phyloP scores from a whole-genome alignment of 495 filamentous ascomycete species.

The Hyaloscypha bicolor region DNA sequence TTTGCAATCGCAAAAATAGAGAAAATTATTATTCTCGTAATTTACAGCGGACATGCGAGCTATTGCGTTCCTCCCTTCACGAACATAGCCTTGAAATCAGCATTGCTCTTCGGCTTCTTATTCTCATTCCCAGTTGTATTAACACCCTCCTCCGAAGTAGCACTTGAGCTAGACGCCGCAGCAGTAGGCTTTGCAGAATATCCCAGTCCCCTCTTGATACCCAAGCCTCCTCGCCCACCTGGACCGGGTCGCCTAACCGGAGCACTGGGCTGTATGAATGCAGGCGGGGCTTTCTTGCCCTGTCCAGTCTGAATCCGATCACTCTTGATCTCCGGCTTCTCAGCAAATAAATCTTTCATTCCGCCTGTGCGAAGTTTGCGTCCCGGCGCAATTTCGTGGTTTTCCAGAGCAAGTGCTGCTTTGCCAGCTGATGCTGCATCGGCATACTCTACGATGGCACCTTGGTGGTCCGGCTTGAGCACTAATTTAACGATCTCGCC shows the following conservation, averaged over 20 bases:
- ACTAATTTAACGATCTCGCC: slow-evolving; percentile 65
- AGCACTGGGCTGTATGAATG: slow-evolving; percentile 52
- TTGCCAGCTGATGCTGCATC: slow-evolving; percentile 71
- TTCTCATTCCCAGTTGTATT: slow-evolving; percentile 27
- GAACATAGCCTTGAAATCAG: slow-evolving; percentile 85
- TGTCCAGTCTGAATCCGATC: slow-evolving; percentile 45
- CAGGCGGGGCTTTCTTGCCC: slow-evolving; percentile 42
- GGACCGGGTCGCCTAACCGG: slow-evolving; percentile 59
- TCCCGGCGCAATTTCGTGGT: slow-evolving; percentile 65
- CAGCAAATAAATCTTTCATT: slow-evolving; percentile 65
- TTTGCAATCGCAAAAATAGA: too few relatives aligned
- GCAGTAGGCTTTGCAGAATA: slow-evolving; percentile 41
- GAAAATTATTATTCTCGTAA: not conserved
- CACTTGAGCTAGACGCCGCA: slow-evolving; percentile 24
- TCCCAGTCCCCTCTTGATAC: slow-evolving; percentile 57
- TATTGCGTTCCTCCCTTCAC: slow-evolving; percentile 34
- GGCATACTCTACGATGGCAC: slow-evolving; percentile 84
- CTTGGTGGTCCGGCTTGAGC: slow-evolving; percentile 76
- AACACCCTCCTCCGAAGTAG: slow-evolving; percentile 2
- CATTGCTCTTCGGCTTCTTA: slow-evolving; percentile 71
- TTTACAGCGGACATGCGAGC: not conserved
- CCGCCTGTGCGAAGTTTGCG: slow-evolving; percentile 69
- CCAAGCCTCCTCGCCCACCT: slow-evolving; percentile 54
- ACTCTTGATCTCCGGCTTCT: slow-evolving; percentile 50
- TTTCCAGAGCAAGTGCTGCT: slow-evolving; percentile 73